phyloP scores from a whole-genome alignment of 2,329 filamentous ascomycete species.

The Geosmithia putterillii region DNA sequence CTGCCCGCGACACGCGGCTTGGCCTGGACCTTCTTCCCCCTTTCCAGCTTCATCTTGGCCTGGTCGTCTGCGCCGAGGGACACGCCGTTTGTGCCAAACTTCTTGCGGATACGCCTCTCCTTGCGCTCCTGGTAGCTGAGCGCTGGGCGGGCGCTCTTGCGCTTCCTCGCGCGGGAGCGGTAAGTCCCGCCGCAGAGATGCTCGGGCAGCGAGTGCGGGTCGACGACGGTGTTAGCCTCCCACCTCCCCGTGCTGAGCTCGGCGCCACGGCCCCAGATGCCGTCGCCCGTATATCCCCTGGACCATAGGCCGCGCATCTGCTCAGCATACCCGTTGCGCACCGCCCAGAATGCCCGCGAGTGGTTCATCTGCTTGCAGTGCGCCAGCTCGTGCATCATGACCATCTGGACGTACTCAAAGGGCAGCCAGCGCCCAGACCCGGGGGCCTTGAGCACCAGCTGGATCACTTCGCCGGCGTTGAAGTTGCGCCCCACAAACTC shows the following conservation, averaged over 20 bases:
- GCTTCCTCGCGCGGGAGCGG: constrained; percentile 44
- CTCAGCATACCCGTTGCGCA: constrained; percentile 59
- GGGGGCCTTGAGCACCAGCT: constrained; percentile 65
- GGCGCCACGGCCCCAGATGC: constrained; percentile 67
- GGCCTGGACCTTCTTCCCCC: constrained; percentile 45
- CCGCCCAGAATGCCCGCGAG: constrained; percentile 66
- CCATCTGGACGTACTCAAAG: constrained; percentile 79
- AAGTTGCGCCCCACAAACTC: constrained; percentile 87
- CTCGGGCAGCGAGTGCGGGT: constrained; percentile 48
- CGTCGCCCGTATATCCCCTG: constrained; percentile 64
- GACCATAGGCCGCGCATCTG: constrained; percentile 62
- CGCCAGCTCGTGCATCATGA: constrained; percentile 88
- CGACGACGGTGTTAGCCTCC: constrained; percentile 36
- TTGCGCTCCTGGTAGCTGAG: constrained; percentile 61
- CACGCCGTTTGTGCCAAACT: constrained; percentile 62
- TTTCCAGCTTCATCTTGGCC: constrained; percentile 53
- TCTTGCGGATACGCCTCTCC: constrained; percentile 59
- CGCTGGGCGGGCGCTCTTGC: constrained; percentile 36
- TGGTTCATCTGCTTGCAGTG: constrained; percentile 93
- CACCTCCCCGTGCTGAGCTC: constrained; percentile 49
- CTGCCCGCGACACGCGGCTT: constrained; percentile 67
- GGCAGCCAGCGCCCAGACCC: constrained; percentile 60
- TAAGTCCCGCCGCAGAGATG: constrained; percentile 77
- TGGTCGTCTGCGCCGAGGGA: constrained; percentile 58
- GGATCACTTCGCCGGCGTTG: constrained; percentile 78